A percentile compares a stretch with the other conserved stretches of the same genome.
Conservation (phyloP, 805 yeast species). For the Komagataella mondaviorum region DNA sequence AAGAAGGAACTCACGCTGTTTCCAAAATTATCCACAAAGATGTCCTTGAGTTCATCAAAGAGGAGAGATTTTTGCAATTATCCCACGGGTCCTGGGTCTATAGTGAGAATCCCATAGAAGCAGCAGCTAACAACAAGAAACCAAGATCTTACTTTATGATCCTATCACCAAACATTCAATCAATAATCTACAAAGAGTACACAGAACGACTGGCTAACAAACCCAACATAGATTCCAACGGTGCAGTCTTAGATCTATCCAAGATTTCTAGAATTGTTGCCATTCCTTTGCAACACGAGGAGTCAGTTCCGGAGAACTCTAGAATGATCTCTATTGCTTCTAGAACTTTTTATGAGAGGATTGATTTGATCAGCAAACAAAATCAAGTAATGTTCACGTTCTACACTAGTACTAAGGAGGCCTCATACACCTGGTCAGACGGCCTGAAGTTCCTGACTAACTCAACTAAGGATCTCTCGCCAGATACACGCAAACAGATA, state of each 20-base stretch:
- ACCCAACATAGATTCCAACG: constrained; percentile 51
- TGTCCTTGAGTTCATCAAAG: constrained; percentile 57
- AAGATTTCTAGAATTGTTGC: constrained; percentile 38
- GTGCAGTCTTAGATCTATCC: constrained; percentile 33
- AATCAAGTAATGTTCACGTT: constrained; percentile 36
- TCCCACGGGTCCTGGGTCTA: constrained; percentile 77
- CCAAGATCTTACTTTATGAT: constrained; percentile 40
- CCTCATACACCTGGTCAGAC: constrained; percentile 65
- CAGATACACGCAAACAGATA: constrained; percentile 29
- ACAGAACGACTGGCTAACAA: constrained; percentile 25
- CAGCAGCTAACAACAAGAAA: constrained; percentile 7
- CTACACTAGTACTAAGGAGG: constrained; percentile 57
- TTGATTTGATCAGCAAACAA: constrained; percentile 30
- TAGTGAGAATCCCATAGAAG: constrained; percentile 35
- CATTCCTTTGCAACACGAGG: constrained; percentile 29
- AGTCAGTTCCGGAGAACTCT: constrained; percentile 19
- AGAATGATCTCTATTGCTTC: constrained; percentile 44
- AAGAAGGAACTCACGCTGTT: constrained; percentile 29
- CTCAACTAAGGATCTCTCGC: constrained; percentile 21
- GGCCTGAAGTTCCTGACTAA: constrained; percentile 46
- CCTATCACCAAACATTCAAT: constrained; percentile 54
- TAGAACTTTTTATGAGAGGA: constrained; percentile 42
- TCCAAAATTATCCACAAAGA: constrained; percentile 36
- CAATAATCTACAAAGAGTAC: constrained; percentile 48
- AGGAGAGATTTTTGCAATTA: constrained; percentile 58